Percentiles rank a stretch among this genome's conserved stretches.
Conservation (phyloP, 306 rosid genomes). For the Comarum palustre region DNA sequence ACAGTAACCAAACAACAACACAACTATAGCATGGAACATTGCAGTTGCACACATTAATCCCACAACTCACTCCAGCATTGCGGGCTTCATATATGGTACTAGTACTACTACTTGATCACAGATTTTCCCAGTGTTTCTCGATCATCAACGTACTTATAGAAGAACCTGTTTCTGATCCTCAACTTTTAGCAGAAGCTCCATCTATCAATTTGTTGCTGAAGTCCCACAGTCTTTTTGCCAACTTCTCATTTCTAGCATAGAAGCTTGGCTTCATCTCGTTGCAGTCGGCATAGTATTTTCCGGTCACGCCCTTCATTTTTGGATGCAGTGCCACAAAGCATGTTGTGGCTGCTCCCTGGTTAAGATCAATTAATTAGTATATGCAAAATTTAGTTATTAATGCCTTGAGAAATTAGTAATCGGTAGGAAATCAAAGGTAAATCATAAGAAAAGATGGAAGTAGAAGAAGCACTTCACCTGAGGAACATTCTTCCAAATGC, state of each 20-base stretch:
- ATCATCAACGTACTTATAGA: background rate
- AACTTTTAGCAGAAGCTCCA: slow-evolving; percentile 34
- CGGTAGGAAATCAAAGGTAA: too few species aligned
- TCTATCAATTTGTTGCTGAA: slow-evolving; percentile 65
- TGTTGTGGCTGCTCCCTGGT: slow-evolving; percentile 86
- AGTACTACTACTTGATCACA: background rate
- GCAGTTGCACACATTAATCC: background rate
- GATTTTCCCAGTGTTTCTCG: background rate
- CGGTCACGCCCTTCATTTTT: slow-evolving; percentile 59
- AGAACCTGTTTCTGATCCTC: background rate
- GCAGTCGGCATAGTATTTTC: slow-evolving; percentile 73
- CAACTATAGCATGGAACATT: background rate
- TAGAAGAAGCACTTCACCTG: slow-evolving; percentile 46
- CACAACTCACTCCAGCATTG: background rate
- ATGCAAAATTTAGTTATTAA: background rate
- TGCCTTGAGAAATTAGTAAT: too few species aligned
- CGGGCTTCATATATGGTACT: background rate
- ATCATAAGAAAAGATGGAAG: too few species aligned
- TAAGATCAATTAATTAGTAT: background rate
- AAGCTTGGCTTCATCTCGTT: slow-evolving; percentile 61
- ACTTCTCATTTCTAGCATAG: slow-evolving; percentile 36
- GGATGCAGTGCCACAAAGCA: slow-evolving; percentile 83
- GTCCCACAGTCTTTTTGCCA: slow-evolving; percentile 74
- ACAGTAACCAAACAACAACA: background rate
- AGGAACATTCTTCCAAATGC: slow-evolving; percentile 75